These are phyloP conservation scores for Salix caprea DNA, from an alignment of 345 rosid species.

Conservation along the genomic window DNA sequence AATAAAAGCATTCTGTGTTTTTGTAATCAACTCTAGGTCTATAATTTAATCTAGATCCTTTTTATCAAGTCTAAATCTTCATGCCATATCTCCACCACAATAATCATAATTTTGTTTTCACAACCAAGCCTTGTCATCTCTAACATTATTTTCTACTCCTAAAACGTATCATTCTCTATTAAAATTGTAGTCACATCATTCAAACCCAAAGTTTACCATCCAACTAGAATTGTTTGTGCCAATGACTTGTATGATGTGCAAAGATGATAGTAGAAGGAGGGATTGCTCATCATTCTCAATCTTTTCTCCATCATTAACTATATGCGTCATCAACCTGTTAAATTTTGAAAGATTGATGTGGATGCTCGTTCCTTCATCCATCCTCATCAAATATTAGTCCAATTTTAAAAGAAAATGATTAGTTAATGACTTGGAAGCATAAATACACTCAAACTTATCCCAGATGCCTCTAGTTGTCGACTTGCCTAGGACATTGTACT, in stretches of 20 bases:
- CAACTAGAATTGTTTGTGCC: not conserved
- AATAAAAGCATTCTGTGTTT: not conserved
- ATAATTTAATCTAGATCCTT: not conserved
- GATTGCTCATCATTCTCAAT: not conserved
- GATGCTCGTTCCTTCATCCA: not conserved
- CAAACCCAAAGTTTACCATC: not conserved
- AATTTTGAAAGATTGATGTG: not conserved
- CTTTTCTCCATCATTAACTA: not conserved
- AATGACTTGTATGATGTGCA: not conserved
- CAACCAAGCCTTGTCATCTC: not conserved
- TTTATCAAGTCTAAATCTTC: not conserved
- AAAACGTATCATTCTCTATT: not conserved
- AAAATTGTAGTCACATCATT: not conserved
- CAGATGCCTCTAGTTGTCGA: not conserved
- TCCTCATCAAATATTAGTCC: not conserved
- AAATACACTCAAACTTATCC: not conserved
- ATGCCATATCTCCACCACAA: not conserved
- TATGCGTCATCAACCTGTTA: not conserved
- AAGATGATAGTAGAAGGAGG: not conserved
- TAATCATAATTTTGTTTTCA: not conserved
- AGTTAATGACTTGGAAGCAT: not conserved
- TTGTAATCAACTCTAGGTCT: not conserved
- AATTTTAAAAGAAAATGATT: not conserved
- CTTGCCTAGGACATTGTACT: not conserved
- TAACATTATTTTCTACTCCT: not conserved